Evolutionary conservation across 495 filamentous ascomycete species (phyloP), one percentile per base, ranked within the genome.

Genomic region (Penicillium verhagenii): DNA sequence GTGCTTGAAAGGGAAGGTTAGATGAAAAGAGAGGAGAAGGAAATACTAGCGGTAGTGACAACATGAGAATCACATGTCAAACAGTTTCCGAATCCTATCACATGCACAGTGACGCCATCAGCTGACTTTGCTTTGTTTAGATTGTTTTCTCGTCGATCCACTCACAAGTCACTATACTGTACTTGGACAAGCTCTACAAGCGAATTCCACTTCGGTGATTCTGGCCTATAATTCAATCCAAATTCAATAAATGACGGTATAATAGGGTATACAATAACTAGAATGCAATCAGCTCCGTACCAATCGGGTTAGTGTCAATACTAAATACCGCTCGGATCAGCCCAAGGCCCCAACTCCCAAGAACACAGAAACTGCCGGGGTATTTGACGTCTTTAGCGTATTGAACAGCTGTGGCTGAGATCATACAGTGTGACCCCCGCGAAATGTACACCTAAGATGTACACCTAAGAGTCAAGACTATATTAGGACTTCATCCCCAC

Each of bases 41-140:
- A 24, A 43, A 23, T 19, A n/a, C 18, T n/a, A n/a, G n/a, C n/a
- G n/a, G n/a, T n/a, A n/a, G n/a, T n/a, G n/a, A n/a, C n/a, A n/a
- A n/a, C n/a, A n/a, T 19, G 18, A 39, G 13, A 43, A 45, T 45
- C 42, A 45, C 42, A 45, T 45, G 42, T 45, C 20, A 45, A n/a
- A 20, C 13, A 25, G 42, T n/a, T n/a, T n/a, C n/a, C n/a, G n/a
- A n/a, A n/a, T n/a, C n/a, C 21, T 13, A 45, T 45, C 42, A 45
- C 42, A 45, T 45, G 42, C 42, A 6, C 7, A 18, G 23, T 24
- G 23, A 25, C 42, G 20, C 19, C 40, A 45, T 45, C 42, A 45
- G 23, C 42, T 45, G 42, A 45, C 42, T 26, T 11, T 31, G 9
- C 28, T 31, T 8, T 31, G 5, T 31, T 31, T 11, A 8, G 28